Percentiles rank a stretch among this genome's conserved stretches.
These are phyloP conservation scores for Eimeria tenella DNA, from an alignment of 169 alveolate species.

Conservation along the genomic window DNA sequence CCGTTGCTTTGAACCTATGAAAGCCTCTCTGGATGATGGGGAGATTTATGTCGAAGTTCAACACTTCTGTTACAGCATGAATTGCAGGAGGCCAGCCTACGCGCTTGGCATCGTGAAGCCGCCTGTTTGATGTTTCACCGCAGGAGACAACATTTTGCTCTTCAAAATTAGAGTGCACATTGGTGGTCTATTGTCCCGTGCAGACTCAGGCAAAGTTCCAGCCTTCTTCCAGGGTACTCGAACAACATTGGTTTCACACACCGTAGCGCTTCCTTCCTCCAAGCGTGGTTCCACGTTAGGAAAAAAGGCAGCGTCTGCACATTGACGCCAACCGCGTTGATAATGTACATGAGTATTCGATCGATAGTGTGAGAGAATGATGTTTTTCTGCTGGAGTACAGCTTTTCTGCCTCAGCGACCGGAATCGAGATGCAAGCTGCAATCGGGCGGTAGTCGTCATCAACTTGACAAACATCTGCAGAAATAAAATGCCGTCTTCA, in stretches of 20 bases:
- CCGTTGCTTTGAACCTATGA: not conserved
- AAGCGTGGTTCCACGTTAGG: constrained; percentile 50
- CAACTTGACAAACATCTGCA: constrained; percentile 68
- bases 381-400: not conserved
- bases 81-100: not conserved
- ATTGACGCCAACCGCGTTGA: constrained; percentile 44
- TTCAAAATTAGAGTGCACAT: not conserved
- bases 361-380: constrained; percentile 7
- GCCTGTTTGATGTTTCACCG: not conserved
- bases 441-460: constrained; percentile 48
- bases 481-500: not conserved
- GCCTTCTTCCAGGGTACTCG: not conserved
- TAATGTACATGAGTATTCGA: constrained; percentile 20
- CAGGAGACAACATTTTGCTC: not conserved
- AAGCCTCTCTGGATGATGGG: not conserved
- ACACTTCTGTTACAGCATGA: constrained; percentile 15
- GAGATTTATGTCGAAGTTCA: not conserved
- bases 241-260: not conserved
- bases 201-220: not conserved
- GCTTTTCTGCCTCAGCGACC: constrained; percentile 14
- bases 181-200: not conserved
- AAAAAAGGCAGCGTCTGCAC: constrained; percentile 19
- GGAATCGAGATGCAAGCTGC: constrained; percentile 50
- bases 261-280: constrained; percentile 54
- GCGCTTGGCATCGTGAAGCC: constrained; percentile 1